Evolutionary conservation across 169 alveolate species (phyloP), one percentile per base, ranked within the genome.

Genomic region (Miamiensis avidus): DNA sequence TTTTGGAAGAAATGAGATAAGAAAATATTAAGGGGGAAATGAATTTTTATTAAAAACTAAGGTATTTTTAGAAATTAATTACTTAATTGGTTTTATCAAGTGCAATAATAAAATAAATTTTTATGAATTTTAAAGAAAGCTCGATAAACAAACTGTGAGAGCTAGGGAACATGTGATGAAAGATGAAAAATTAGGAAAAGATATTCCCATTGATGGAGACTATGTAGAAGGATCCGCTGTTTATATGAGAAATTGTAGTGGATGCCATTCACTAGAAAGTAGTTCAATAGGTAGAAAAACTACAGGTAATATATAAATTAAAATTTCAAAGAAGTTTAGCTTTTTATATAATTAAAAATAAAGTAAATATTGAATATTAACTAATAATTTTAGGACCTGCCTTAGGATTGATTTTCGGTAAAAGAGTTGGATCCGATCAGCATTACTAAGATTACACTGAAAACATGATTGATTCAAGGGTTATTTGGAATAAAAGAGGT

Each of bases 191-290:
- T 29, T 29, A n/a, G n/a, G n/a, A n/a, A 49, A 79, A 31, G 65
- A 79, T 34, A 79, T 79, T n/a, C 84, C 84, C 16, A 49, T 79
- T 4, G 84, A 79, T 64, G 84, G 84, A n/a, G 84, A 79, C 76
- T 79, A 49, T 30, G 84, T 79, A 49, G 84, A 34, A 79, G 84
- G 84, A 0, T 79, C 84, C 15, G 27, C 31, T 49, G 76, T 79
- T 49, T 79, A 34, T 64, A 79, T 65, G 76, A 25, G 33, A 49
- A 6, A 79, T 11, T 79, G 84, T 49, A 26, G 65, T 34, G 31
- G 65, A 29, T 79, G 84, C 25, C 84, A 79, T 79, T 79, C 84
- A 29, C 64, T 79, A 64, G 84, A 79, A 64, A n/a, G 34, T 49
- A 65, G 64, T 79, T 49, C 34, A 15, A 16, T n/a, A 49, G 84